Base-by-base conservation (phyloP, 2,329 filamentous ascomycete genomes). In the Camillea tinctor region DNA sequence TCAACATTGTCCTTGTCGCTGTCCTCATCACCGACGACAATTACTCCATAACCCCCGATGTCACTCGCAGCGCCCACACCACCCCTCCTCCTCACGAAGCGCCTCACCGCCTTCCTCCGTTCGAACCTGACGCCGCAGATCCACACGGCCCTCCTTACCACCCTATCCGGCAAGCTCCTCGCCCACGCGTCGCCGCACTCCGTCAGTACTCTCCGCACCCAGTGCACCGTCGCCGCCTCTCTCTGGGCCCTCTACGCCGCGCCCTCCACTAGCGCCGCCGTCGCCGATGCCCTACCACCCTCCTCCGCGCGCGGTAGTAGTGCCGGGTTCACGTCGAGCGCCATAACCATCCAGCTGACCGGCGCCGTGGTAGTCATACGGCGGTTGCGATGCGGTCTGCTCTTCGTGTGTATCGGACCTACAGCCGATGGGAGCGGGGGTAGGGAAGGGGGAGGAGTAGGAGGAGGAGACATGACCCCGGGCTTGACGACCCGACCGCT, bases 11-110 rank as follows among this genome's bases (percentile, higher is more conserved):
- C 26, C 26, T 30, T 9, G 26, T n/a, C n/a, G n/a, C n/a, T n/a
- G n/a, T n/a, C n/a, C n/a, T n/a, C n/a, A n/a, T n/a, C n/a, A n/a
- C n/a, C n/a, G n/a, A n/a, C n/a, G n/a, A n/a, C n/a, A n/a, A n/a
- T n/a, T n/a, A 30, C 13, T 30, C 26, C 26, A n/a, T 11, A 44
- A 11, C 17, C 36, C 36, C 36, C 17, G 5, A 70, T 71, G 65
- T 68, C 68, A 24, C 63, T 68, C 48, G 64, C 72, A 20, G 65
- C 75, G 54, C 77, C 80, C 22, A 80, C 81, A 44, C 83, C 84
- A 44, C 83, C 84, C 23, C 79, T 87, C 60, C 80, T 92, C 75
- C 80, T 92, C 62, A 87, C 84, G 40, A 88, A 88, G 72, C 84
- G 84, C 62, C 81, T 89, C 65, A 86, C 85, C 24, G 76, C 81